A percentile compares a stretch with the other conserved stretches of the same genome.
phyloP scores from a whole-genome alignment of 2,329 filamentous ascomycete genomes.

The Aspergillus unguis region DNA sequence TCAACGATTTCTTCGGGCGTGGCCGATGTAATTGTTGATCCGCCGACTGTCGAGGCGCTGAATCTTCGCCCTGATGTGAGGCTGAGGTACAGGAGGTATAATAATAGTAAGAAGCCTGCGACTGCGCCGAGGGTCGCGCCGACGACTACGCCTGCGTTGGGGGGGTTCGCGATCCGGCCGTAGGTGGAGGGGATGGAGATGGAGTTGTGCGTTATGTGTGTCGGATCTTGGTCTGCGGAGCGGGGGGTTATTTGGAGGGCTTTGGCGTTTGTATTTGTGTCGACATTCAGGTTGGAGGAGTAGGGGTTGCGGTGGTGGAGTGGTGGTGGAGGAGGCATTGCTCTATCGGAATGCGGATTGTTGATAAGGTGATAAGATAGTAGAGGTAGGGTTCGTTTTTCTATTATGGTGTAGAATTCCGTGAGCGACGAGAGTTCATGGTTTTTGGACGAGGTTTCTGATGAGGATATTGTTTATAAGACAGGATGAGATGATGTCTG shows the following conservation, averaged over 20 bases:
- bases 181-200: conserved; percentile 62
- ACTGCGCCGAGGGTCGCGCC: conserved; percentile 39
- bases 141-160: conserved; percentile 21
- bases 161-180: conserved; percentile 47
- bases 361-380: neutral
- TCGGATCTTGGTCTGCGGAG: neutral
- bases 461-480: neutral
- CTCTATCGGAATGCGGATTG: neutral
- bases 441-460: neutral
- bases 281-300: neutral
- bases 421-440: neutral
- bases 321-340: neutral
- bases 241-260: neutral
- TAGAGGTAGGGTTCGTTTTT: neutral
- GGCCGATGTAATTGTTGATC: conserved; percentile 15
- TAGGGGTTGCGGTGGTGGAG: neutral
- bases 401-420: neutral
- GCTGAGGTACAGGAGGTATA: conserved; percentile 53
- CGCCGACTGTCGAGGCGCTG: conserved; percentile 21
- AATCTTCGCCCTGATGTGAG: conserved; percentile 44
- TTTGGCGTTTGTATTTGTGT: neutral
- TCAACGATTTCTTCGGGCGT: conserved; percentile 28
- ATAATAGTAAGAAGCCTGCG: conserved; percentile 52
- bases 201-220: conserved; percentile 4
- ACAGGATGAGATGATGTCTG: neutral